A percentile compares a stretch with the other conserved stretches of the same genome.
Conservation (phyloP, 306 rosid species). For the Comarum palustre region DNA sequence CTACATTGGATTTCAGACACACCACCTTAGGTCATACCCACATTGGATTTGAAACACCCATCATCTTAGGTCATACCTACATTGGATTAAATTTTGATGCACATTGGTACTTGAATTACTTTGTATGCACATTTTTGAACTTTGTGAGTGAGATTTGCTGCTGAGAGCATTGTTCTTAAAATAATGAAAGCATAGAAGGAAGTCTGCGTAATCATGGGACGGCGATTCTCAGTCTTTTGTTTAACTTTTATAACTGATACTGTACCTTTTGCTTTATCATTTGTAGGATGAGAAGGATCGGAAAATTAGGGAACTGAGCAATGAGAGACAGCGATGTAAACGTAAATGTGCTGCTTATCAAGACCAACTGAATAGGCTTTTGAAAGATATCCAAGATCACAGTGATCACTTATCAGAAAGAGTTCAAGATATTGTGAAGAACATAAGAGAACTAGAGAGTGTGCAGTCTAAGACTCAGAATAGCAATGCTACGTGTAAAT, state of each 20-base stretch:
- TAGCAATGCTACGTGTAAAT: neutral
- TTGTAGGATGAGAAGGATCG: constrained; percentile 30
- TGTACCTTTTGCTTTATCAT: neutral
- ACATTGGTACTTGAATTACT: neutral
- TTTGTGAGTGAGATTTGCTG: neutral
- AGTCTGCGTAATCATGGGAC: neutral
- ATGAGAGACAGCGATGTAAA: constrained; percentile 26
- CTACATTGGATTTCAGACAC: too few relatives aligned
- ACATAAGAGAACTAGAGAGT: constrained; percentile 22
- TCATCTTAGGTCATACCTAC: too few relatives aligned
- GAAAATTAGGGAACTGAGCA: constrained; percentile 21
- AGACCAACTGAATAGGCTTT: neutral
- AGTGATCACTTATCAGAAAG: constrained; percentile 26
- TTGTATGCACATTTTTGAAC: neutral
- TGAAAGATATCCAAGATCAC: constrained; percentile 4
- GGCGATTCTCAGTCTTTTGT: neutral
- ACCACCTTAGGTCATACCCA: too few relatives aligned
- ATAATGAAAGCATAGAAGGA: neutral
- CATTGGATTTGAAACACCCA: too few relatives aligned
- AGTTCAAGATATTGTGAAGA: constrained; percentile 23
- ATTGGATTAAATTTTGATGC: too few relatives aligned
- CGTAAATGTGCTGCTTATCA: constrained; percentile 12
- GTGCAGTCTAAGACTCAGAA: neutral
- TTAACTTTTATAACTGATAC: neutral
- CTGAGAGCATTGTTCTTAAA: neutral